Percentiles rank a stretch among this genome's conserved stretches.
phyloP scores from a whole-genome alignment of 441 rosid genomes.

The Cnidoscolus chayamansa region DNA sequence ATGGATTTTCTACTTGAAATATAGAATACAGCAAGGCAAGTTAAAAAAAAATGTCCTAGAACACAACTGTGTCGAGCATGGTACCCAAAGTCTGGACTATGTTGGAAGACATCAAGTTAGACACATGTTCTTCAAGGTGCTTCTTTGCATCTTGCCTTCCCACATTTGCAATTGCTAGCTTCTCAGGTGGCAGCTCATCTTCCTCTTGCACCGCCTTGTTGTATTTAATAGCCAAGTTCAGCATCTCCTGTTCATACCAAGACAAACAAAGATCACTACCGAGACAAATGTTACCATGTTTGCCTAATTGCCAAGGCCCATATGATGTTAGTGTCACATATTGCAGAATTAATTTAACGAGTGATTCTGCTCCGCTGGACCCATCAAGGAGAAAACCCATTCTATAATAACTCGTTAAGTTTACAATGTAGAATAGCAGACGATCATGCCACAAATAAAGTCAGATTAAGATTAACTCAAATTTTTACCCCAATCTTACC shows the following conservation, averaged over 20 bases:
- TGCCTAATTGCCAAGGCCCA: background rate
- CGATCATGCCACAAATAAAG: background rate
- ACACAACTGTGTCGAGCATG: slow-evolving; percentile 93
- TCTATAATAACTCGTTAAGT: background rate
- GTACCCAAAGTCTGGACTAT: slow-evolving; percentile 93
- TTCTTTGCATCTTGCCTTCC: slow-evolving; percentile 98
- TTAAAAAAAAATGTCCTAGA: slow-evolving; percentile 33
- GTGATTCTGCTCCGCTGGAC: background rate
- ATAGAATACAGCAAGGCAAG: background rate
- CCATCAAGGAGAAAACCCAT: background rate
- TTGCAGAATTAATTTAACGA: background rate
- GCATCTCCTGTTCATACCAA: slow-evolving; percentile 68
- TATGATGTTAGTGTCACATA: background rate
- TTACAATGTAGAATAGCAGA: background rate
- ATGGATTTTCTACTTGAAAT: background rate
- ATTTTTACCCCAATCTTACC: background rate
- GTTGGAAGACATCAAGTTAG: slow-evolving; percentile 96
- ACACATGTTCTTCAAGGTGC: slow-evolving; percentile 90
- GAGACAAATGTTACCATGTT: background rate
- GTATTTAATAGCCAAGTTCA: slow-evolving; percentile 74
- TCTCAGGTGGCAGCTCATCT: slow-evolving; percentile 88
- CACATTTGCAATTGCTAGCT: slow-evolving; percentile 89
- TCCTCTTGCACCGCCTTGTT: slow-evolving; percentile 98
- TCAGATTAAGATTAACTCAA: background rate
- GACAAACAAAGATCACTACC: background rate